These are phyloP conservation scores for Bauhinia variegata DNA, from an alignment of 306 rosid species.

Conservation along the genomic window DNA sequence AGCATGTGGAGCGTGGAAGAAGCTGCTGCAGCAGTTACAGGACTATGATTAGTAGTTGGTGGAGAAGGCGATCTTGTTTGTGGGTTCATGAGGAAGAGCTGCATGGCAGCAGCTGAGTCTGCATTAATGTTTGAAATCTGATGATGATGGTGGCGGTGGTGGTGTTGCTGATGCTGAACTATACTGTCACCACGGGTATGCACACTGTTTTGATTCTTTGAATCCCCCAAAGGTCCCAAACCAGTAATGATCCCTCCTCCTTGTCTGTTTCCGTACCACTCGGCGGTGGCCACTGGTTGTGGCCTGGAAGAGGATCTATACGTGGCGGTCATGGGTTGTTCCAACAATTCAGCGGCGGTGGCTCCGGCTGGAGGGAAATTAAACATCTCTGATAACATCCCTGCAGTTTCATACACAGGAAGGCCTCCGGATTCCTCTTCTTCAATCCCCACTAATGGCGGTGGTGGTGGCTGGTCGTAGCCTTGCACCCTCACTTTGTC, in stretches of 20 bases:
- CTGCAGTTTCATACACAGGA: constrained; percentile 69
- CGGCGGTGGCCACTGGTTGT: constrained; percentile 40
- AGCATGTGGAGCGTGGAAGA: constrained; percentile 78
- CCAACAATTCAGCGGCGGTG: constrained; percentile 52
- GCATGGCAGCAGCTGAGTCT: constrained; percentile 98
- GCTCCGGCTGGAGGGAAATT: constrained; percentile 54
- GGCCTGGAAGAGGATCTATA: constrained; percentile 47
- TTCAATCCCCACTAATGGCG: constrained; percentile 66
- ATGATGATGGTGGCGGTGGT: constrained; percentile 42
- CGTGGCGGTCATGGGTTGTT: constrained; percentile 47
- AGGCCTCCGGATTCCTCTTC: constrained; percentile 60
- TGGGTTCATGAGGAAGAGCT: constrained; percentile 89
- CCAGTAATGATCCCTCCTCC: constrained; percentile 40
- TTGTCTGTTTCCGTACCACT: constrained; percentile 72
- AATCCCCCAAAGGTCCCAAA: constrained; percentile 51
- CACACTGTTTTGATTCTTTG: constrained; percentile 46
- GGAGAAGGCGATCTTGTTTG: constrained; percentile 74
- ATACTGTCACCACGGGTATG: constrained; percentile 45
- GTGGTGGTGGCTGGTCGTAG: constrained; percentile 51
- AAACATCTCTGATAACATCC: constrained; percentile 96
- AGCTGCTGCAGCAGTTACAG: constrained; percentile 20
- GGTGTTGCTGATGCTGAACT: constrained; percentile 33
- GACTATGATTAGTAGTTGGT: constrained; percentile 48
- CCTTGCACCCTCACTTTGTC: constrained; percentile 77
- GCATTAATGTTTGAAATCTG: constrained; percentile 75